Base-by-base conservation (phyloP, 2,329 filamentous ascomycete species). In the Nigrospora oryzae region DNA sequence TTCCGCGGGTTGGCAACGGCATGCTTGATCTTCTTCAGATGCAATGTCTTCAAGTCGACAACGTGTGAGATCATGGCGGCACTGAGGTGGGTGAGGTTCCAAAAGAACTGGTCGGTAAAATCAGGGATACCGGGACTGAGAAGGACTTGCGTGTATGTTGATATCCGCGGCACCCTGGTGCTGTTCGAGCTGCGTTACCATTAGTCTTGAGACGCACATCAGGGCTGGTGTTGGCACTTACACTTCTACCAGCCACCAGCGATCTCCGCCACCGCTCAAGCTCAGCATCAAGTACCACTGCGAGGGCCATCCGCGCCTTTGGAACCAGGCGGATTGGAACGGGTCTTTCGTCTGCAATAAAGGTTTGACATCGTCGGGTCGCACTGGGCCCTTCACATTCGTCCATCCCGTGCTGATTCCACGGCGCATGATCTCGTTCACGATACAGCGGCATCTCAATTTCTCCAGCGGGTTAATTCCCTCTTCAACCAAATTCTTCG, bases 241-340 rank as follows among this genome's bases (percentile, higher is more conserved):
- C 74, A 79, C 62, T 62, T 84, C 75, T 44, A 88, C 69, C 48
- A 90, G 68, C 81, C 84, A 90, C 86, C 87, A 95, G 49, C 75
- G 75, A 58, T 93, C 86, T 43, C 87, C 86, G 56, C 75, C 73
- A 57, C 86, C 71, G 58, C 83, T 82, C 59, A 89, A 74, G 43
- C 81, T 80, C 38, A 85, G 74, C 51, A 83, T 81, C 35, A 94
- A 67, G 50, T 83, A 79, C 86, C 88, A 95, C 43, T 76, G 69
- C 13, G 75, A 60, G 11, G 73, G 73, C 87, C 90, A 95, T n/a
- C 78, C 80, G 46, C 70, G 70, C 54, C 81, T 83, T 55, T 75
- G 79, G 50, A 94, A 82, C 67, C 89, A 86, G 14, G 81, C 69
- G 33, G 77, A 70, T 46, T 83, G 79, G 48, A 81, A 74, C 42